Conservation (phyloP, 345 rosid species). For the Trapa incisa region DNA sequence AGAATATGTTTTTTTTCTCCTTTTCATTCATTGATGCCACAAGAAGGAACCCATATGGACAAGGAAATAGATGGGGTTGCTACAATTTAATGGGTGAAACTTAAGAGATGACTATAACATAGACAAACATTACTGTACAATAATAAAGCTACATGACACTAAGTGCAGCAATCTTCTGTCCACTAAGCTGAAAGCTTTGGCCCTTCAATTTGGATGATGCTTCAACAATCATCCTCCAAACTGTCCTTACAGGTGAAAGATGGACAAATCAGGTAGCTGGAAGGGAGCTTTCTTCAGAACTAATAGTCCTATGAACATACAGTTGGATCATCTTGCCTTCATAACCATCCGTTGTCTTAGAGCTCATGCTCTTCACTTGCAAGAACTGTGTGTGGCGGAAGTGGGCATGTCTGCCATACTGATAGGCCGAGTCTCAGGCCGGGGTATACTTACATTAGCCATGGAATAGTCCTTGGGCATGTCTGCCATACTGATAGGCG, state of each 20-base stretch:
- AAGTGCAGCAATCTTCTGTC: constrained; percentile 5
- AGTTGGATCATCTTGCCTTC: background rate
- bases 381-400: constrained; percentile 19
- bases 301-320: no score
- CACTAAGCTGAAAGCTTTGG: background rate
- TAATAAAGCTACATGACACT: background rate
- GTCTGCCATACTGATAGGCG: constrained; percentile 33
- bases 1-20: background rate
- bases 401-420: constrained; percentile 21
- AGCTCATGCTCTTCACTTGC: constrained; percentile 15
- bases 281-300: background rate
- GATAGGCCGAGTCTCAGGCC: constrained; percentile 48
- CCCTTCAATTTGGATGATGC: background rate
- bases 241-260: background rate
- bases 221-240: background rate
- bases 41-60: background rate
- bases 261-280: background rate
- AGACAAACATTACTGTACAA: constrained; percentile 10
- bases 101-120: background rate
- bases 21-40: background rate
- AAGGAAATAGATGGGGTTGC: background rate
- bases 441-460: constrained; percentile 27
- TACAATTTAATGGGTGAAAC: background rate
- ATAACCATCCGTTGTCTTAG: background rate
- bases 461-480: constrained; percentile 20